Conservation (phyloP, 768 basidiomycete species). For the Auricularia sp. region DNA sequence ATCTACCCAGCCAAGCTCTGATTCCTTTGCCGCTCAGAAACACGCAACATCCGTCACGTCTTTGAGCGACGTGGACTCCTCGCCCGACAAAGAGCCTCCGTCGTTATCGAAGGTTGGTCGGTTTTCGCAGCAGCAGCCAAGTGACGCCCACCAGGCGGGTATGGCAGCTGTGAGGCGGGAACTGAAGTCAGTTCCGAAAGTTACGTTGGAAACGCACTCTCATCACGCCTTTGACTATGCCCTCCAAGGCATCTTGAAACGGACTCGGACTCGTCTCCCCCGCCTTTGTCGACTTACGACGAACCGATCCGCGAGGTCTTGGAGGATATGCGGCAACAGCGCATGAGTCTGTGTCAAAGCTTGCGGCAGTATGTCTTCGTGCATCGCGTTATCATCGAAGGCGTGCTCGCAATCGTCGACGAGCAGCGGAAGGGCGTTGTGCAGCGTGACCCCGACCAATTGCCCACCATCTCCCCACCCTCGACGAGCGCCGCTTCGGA, state of each 20-base stretch:
- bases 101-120: no score
- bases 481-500: background rate
- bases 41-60: background rate
- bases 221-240: constrained; percentile 41
- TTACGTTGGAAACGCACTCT: background rate
- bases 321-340: constrained; percentile 90
- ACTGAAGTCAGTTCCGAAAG: background rate
- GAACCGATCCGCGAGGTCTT: constrained; percentile 77
- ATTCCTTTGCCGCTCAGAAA: constrained; percentile 2
- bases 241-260: constrained; percentile 51
- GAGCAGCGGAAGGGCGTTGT: constrained; percentile 40
- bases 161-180: constrained; percentile 14
- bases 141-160: constrained; percentile 5
- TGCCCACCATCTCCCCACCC: background rate
- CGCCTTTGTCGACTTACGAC: constrained; percentile 48
- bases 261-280: constrained; percentile 34
- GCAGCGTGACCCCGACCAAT: background rate
- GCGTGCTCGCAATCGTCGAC: constrained; percentile 65
- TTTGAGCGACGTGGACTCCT: background rate
- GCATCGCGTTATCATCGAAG: constrained; percentile 76
- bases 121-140: background rate
- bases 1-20: no score
- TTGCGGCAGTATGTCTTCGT: constrained; percentile 91
- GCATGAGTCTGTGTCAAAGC: constrained; percentile 95
- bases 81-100: background rate